A percentile compares a stretch with the other conserved stretches of the same genome.
These are phyloP conservation scores for Cutaneotrichosporon sp. DNA, from an alignment of 1,284 basidiomycete genomes.

Conservation along the genomic window DNA sequence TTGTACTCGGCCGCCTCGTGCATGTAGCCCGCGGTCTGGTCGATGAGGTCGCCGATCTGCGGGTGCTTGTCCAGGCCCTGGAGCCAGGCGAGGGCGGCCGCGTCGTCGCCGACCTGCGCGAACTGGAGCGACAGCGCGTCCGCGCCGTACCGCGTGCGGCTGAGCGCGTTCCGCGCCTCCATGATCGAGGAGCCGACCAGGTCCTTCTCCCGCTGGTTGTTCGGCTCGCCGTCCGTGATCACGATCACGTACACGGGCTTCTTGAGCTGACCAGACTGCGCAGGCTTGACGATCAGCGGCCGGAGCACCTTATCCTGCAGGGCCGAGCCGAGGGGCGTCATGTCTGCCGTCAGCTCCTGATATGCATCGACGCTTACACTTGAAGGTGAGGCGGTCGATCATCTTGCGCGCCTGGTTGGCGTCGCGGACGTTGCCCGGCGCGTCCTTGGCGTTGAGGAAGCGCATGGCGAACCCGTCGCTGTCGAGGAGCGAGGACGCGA, in stretches of 20 bases:
- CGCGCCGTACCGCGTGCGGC: constrained; percentile 31
- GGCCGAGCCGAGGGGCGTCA: constrained; percentile 17
- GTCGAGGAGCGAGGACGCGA: constrained; percentile 54
- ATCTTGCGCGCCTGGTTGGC: constrained; percentile 44
- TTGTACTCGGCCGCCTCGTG: constrained; percentile 21
- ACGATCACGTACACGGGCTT: constrained; percentile 39
- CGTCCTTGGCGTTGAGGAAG: constrained; percentile 53
- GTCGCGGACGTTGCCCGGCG: constrained; percentile 32
- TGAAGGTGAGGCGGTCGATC: constrained; percentile 34
- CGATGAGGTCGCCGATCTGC: constrained; percentile 14
- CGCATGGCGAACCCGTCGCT: constrained; percentile 55
- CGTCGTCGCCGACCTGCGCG: constrained; percentile 22
- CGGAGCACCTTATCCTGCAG: constrained; percentile 13
- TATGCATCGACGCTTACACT: background rate
- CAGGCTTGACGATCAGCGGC: constrained; percentile 15
- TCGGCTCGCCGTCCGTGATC: constrained; percentile 50
- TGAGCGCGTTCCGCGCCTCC: constrained; percentile 34
- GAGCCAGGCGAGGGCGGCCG: constrained; percentile 14
- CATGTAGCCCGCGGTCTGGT: constrained; percentile 22
- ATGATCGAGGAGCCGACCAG: constrained; percentile 35
- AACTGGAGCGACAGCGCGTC: constrained; percentile 17
- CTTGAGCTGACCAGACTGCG: constrained; percentile 2
- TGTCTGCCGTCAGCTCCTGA: constrained; percentile 30
- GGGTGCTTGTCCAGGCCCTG: constrained; percentile 17
- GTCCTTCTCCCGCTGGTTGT: constrained; percentile 24